Evolutionary conservation across 2,329 filamentous ascomycete species (phyloP).

Genomic region (Laburnicola sp.): DNA sequence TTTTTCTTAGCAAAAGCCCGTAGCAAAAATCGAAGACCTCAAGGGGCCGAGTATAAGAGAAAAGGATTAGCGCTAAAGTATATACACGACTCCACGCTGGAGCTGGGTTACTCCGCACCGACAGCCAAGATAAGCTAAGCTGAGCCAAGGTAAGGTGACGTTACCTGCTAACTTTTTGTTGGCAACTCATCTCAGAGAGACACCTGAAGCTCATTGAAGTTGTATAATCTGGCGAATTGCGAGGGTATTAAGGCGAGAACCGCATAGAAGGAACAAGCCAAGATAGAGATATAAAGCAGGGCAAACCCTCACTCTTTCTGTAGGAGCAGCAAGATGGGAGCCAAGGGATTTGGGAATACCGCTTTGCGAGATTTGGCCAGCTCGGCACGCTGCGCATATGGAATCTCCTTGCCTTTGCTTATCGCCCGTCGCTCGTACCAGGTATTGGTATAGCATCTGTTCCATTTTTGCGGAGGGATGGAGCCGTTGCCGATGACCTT

Average conservation of each 20-base stretch:
- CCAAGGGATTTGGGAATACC: neutral
- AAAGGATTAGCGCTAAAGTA: no score
- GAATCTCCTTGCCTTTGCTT: neutral
- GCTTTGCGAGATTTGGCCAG: neutral
- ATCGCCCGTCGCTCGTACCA: neutral
- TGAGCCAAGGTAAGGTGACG: no score
- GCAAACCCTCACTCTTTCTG: neutral
- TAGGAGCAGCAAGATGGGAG: neutral
- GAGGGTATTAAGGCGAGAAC: slow-evolving; percentile 9
- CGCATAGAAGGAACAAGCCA: slow-evolving; percentile 4
- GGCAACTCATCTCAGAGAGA: no score
- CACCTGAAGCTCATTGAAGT: slow-evolving; percentile 11
- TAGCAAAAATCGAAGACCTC: no score
- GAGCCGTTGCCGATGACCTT: slow-evolving; percentile 10
- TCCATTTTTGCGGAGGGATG: neutral
- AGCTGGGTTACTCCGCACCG: no score
- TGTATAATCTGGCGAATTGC: slow-evolving; percentile 10
- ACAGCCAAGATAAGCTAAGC: no score
- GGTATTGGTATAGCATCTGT: neutral
- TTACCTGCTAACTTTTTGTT: no score
- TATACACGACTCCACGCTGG: no score
- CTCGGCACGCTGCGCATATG: neutral
- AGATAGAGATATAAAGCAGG: slow-evolving; percentile 10
- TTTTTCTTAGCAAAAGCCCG: no score
- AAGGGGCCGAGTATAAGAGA: no score